Evolutionary conservation across 1,139 yeast genomes (phyloP), one percentile per base, ranked within the genome.

Genomic region (Sugiyamaella japonica): DNA sequence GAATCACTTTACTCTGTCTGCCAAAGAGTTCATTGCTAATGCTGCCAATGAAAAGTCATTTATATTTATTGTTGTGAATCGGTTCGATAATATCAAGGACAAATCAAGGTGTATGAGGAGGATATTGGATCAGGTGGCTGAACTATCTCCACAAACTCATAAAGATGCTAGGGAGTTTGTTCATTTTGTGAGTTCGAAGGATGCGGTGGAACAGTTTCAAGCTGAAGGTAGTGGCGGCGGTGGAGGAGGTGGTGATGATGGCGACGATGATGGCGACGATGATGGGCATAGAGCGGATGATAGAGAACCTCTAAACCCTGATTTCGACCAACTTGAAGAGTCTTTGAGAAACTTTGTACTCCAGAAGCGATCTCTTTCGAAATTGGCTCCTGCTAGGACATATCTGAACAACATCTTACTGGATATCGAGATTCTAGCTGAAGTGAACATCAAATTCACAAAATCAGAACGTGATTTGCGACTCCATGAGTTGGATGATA

Each of bases 1-100:
- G 66, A 95, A 95, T 65, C 98, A 93, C 69, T 87, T 95, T 66
- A 95, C 99, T 0, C 76, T 89, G 52, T 88, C 96, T 0, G 98
- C 98, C 0, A 87, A 89, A 64, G 99, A 95, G 66, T 95, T 95
- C 65, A 89, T 95, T 54, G 79, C 93, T 3, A 83, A 89, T 41
- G 96, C 97, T 1, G 93, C 97, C 1, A 85, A 85, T 53, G 99
- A 95, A 65, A 93, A 91, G 72, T 84, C 95, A 59, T 82, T 90
- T 60, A 89, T 93, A 51, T 95, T 95, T 67, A 90, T 95, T 67
- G 98, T 95, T 16, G 96, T 93, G 45, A 95, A 95, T 73, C 82
- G 88, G 65, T 95, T 89, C 69, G 98, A 93, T 71, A 84, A 81
- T 60, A 91, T 93, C 60, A 79, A 76, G 59, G 89, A 90, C 68